A percentile compares a stretch with the other conserved stretches of the same genome.
phyloP scores from a whole-genome alignment of 148 eudicot species.

The Hydrangea macrophylla region DNA sequence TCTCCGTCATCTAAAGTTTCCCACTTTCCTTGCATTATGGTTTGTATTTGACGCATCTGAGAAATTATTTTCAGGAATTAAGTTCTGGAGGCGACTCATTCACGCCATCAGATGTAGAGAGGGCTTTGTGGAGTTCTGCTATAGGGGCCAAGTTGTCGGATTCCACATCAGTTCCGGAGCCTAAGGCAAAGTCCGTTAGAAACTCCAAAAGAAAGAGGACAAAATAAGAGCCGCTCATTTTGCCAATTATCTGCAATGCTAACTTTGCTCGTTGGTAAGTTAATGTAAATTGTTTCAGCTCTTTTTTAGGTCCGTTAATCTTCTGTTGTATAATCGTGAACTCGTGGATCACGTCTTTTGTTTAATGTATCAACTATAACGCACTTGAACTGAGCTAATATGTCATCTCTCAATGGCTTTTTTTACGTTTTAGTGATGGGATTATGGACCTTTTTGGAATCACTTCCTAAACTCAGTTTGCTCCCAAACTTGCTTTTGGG shows the following conservation, averaged over 20 bases:
- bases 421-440: not conserved
- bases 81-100: slow-evolving; percentile 48
- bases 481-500: no score
- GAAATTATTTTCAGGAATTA: slow-evolving; percentile 46
- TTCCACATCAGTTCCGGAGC: slow-evolving; percentile 20
- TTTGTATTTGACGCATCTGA: not conserved
- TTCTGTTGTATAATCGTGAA: not conserved
- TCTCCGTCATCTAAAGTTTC: not conserved
- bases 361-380: not conserved
- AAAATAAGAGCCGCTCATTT: slow-evolving; percentile 9
- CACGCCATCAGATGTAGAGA: slow-evolving; percentile 86
- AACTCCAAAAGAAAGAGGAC: slow-evolving; percentile 54
- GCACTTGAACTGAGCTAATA: not conserved
- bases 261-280: not conserved
- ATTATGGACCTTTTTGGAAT: no score
- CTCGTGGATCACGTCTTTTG: not conserved
- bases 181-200: slow-evolving; percentile 27
- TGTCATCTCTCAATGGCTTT: not conserved
- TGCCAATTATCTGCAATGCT: not conserved
- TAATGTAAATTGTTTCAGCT: not conserved
- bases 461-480: no score
- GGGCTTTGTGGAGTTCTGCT: slow-evolving; percentile 77
- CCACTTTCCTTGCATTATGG: not conserved
- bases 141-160: slow-evolving; percentile 45
- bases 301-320: not conserved